Evolutionary conservation across 768 basidiomycete genomes (phyloP).

Genomic region (Lentinula lateritia): DNA sequence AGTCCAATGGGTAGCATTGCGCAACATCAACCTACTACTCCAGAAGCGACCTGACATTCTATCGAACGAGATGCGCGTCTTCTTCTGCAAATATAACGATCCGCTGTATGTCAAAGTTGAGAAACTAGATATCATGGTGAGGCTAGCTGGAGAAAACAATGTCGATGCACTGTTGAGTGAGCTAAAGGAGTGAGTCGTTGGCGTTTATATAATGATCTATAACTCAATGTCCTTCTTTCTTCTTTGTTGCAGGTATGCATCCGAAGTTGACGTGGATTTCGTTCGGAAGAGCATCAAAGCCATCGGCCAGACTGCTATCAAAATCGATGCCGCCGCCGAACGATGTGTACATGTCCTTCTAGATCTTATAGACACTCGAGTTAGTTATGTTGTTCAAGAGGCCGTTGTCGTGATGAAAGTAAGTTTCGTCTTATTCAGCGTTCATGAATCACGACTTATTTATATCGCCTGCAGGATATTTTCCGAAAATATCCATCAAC

Average conservation of each 20-base stretch:
- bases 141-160: conserved; percentile 85
- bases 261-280: conserved; percentile 98
- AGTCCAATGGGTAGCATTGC: conserved; percentile 96
- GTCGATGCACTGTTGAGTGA: conserved; percentile 94
- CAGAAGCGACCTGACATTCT: conserved; percentile 91
- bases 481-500: conserved; percentile 96
- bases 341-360: conserved; percentile 91
- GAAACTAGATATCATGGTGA: conserved; percentile 98
- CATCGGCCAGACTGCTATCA: conserved; percentile 95
- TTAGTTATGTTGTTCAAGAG: conserved; percentile 98
- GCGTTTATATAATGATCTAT: background rate
- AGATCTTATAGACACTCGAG: conserved; percentile 87
- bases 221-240: background rate
- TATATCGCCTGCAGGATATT: conserved; percentile 62
- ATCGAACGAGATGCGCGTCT: conserved; percentile 95
- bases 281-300: conserved; percentile 92
- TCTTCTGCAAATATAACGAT: conserved; percentile 99
- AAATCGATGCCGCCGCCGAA: conserved; percentile 89
- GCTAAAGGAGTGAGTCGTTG: conserved; percentile 75
- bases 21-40: conserved; percentile 94
- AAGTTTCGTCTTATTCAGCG: conserved; percentile 10
- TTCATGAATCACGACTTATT: background rate
- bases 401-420: conserved; percentile 99
- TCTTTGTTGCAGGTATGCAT: conserved; percentile 65
- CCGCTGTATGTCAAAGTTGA: conserved; percentile 99